Conservation (phyloP, 1,139 yeast species). For the Diutina mesorugosa region DNA sequence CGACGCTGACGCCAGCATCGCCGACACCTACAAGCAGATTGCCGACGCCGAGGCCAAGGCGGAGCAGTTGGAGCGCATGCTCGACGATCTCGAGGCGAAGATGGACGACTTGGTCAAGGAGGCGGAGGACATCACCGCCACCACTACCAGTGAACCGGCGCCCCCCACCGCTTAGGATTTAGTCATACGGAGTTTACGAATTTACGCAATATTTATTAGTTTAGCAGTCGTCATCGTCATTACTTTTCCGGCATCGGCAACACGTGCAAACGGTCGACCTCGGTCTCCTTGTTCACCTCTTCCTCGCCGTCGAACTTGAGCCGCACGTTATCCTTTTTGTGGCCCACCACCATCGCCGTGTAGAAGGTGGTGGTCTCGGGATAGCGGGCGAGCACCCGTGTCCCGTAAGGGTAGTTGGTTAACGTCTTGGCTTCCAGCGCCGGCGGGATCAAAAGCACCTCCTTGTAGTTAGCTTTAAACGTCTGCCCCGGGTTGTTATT, state of each 20-base stretch:
- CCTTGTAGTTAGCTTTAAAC: conserved; percentile 73
- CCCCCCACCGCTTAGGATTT: too few species aligned
- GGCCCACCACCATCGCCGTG: conserved; percentile 82
- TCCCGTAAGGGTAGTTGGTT: conserved; percentile 56
- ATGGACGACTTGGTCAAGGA: background rate
- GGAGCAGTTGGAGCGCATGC: background rate
- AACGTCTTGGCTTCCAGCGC: conserved; percentile 25
- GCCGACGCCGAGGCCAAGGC: conserved; percentile 1
- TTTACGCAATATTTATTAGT: too few species aligned
- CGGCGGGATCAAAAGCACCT: conserved; percentile 64
- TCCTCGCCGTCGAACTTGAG: conserved; percentile 94
- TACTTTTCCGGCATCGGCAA: conserved; percentile 51
- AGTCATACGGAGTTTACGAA: too few species aligned
- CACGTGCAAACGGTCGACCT: conserved; percentile 75
- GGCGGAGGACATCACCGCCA: background rate
- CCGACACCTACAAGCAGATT: conserved; percentile 2
- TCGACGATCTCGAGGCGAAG: background rate
- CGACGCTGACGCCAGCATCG: background rate
- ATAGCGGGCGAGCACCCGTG: conserved; percentile 82
- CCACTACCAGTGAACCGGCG: background rate
- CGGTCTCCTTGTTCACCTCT: conserved; percentile 91
- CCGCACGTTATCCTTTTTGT: conserved; percentile 60
- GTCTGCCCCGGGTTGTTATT: conserved; percentile 80
- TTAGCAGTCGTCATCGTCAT: background rate
- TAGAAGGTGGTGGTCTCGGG: conserved; percentile 98